A percentile compares a stretch with the other conserved stretches of the same genome.
These are phyloP conservation scores for Pestalotiopsis sp. DNA, from an alignment of 2,329 filamentous ascomycete genomes.

Conservation along the genomic window DNA sequence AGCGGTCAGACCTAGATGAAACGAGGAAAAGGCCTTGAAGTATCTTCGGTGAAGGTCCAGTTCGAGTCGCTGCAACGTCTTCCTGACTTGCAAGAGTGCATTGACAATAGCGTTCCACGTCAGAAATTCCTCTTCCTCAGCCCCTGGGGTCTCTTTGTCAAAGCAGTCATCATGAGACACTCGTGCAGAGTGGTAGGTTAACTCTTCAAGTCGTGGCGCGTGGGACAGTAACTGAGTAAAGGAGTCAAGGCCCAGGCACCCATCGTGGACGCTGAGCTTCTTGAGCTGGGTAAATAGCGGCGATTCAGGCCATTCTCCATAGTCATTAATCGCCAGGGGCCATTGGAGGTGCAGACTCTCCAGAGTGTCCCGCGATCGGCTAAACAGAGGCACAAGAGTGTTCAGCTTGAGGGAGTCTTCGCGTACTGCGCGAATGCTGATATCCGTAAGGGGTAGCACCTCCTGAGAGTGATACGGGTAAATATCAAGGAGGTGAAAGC, in stretches of 20 bases:
- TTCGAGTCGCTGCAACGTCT: not conserved
- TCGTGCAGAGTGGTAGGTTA: not conserved
- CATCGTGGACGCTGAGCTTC: not conserved
- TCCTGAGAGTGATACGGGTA: too few species aligned
- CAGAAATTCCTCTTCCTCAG: not conserved
- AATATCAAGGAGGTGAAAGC: too few species aligned
- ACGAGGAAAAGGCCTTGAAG: not conserved
- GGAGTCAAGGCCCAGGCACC: not conserved
- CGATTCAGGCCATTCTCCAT: not conserved
- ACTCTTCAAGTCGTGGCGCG: not conserved
- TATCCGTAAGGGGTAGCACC: not conserved
- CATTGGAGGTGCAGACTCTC: not conserved
- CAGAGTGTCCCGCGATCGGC: not conserved
- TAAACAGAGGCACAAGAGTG: not conserved
- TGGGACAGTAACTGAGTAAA: not conserved
- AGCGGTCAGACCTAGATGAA: not conserved
- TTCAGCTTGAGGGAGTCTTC: not conserved
- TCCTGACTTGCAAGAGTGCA: not conserved
- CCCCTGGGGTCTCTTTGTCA: too few species aligned
- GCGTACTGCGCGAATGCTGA: not conserved
- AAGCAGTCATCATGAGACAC: not conserved
- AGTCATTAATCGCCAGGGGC: not conserved
- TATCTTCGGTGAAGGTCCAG: not conserved
- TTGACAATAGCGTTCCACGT: not conserved
- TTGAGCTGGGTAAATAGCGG: not conserved